Evolutionary conservation across 805 yeast species (phyloP), one percentile per base, ranked within the genome.

Genomic region (Starmerella apis): DNA sequence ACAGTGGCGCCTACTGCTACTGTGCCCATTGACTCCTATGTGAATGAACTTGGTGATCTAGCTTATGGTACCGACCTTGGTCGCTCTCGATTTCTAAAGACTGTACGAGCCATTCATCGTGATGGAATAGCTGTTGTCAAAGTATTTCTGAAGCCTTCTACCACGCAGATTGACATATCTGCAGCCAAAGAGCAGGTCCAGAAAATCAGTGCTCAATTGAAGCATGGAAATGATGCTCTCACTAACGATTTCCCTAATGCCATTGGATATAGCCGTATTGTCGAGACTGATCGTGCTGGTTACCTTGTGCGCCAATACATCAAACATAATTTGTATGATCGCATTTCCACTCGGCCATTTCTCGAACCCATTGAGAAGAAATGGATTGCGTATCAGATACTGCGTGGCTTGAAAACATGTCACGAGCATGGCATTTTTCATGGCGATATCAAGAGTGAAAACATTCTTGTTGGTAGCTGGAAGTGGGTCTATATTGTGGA

Each of bases 401-500:
- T 92, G 25, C 70, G 72, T n/a, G 76, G 81, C 0, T 59, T 88
- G 30, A 68, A 72, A 1, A 75, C 76, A 46, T 72, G 88, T 49
- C 97, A 92, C 63, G 69, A 68, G 4, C 61, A 69, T 16, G 74
- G 70, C 9, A 71, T 87, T 3, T 75, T 69, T 49, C 98, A 92
- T 65, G 97, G 98, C 6, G 97, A 92, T 68, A 73, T 92, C 54
- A 88, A 92, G 67, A 72, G 90, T 0, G 98, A 92, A 65, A 92
- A 92, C 64, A 75, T 92, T 13, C 67, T 92, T 48, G 80, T 87
- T 4, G 83, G 94, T 0, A 77, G 90, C 25, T 85, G 95, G 84
- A 84, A 86, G 64, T 88, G 96, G 95, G 69, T 81, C 1, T 68
- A 81, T 54, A 64, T 92, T 11, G 71, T 86, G 1, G 98, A 92